These are phyloP conservation scores for Monosporascus cannonballus DNA, from an alignment of 2,329 filamentous ascomycete species.

Conservation along the genomic window DNA sequence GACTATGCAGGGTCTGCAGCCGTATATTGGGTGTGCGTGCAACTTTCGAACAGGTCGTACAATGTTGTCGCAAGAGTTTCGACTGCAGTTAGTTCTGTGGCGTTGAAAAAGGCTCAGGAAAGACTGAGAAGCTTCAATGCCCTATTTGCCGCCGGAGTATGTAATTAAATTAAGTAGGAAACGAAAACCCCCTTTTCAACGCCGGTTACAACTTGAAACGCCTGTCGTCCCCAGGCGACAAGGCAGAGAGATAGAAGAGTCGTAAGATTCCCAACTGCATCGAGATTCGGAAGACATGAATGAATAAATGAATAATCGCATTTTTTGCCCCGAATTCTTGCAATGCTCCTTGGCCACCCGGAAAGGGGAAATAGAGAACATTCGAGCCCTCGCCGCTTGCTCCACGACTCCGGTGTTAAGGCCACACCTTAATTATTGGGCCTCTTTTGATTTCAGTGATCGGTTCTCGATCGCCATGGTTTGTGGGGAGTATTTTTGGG, in stretches of 20 bases:
- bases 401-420: neutral
- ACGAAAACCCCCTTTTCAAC: neutral
- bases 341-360: neutral
- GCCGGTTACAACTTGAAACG: too few species aligned
- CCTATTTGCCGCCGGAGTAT: neutral
- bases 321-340: neutral
- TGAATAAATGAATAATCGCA: neutral
- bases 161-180: neutral
- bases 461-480: constrained; percentile 13
- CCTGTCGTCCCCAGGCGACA: too few species aligned
- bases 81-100: neutral
- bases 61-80: neutral
- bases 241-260: too few species aligned
- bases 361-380: neutral
- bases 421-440: neutral
- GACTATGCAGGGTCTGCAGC: too few species aligned
- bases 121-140: neutral
- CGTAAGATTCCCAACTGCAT: neutral
- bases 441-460: constrained; percentile 5
- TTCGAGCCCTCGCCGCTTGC: neutral
- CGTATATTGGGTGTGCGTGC: too few species aligned
- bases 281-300: neutral
- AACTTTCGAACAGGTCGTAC: too few species aligned
- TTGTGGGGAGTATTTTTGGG: constrained; percentile 8
- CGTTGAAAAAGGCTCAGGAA: neutral